Conservation (phyloP, 1,284 basidiomycete species). For the Cutaneotrichosporon spelunceum region DNA sequence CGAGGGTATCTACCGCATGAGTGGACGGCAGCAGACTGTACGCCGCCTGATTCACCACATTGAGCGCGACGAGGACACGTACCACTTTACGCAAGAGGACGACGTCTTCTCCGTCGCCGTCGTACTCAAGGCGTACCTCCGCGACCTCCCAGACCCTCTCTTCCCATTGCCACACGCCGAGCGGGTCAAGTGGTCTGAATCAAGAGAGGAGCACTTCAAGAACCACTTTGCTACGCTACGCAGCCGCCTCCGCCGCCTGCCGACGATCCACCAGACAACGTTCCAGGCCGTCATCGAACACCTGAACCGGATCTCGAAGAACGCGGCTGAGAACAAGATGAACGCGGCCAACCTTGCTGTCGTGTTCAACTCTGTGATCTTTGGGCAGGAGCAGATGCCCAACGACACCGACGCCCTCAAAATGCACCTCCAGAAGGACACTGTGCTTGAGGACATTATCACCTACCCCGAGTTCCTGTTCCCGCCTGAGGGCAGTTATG, state of each 20-base stretch:
- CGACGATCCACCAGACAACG: slow-evolving; percentile 82
- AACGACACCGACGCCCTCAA: slow-evolving; percentile 69
- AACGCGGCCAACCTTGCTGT: slow-evolving; percentile 83
- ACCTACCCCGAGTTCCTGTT: slow-evolving; percentile 55
- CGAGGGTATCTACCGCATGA: slow-evolving; percentile 65
- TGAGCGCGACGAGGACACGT: slow-evolving; percentile 82
- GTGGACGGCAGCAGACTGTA: slow-evolving; percentile 75
- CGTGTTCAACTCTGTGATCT: slow-evolving; percentile 75
- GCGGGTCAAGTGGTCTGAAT: slow-evolving; percentile 74
- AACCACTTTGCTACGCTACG: slow-evolving; percentile 71
- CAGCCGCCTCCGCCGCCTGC: slow-evolving; percentile 76
- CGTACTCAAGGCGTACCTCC: slow-evolving; percentile 79
- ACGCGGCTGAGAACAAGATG: slow-evolving; percentile 75
- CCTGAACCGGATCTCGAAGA: slow-evolving; percentile 69
- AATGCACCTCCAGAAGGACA: slow-evolving; percentile 72
- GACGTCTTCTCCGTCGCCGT: slow-evolving; percentile 88
- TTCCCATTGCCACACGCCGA: slow-evolving; percentile 81
- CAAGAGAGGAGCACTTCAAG: slow-evolving; percentile 65
- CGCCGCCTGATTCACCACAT: slow-evolving; percentile 75
- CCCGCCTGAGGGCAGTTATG: not conserved
- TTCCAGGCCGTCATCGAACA: slow-evolving; percentile 85
- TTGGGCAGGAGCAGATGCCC: slow-evolving; percentile 81
- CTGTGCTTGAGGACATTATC: slow-evolving; percentile 83
- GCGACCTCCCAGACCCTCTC: slow-evolving; percentile 89
- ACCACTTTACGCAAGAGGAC: slow-evolving; percentile 71